A percentile compares a stretch with the other conserved stretches of the same genome.
phyloP scores from a whole-genome alignment of 2,329 filamentous ascomycete genomes.

The Pestalotiopsis sp. region DNA sequence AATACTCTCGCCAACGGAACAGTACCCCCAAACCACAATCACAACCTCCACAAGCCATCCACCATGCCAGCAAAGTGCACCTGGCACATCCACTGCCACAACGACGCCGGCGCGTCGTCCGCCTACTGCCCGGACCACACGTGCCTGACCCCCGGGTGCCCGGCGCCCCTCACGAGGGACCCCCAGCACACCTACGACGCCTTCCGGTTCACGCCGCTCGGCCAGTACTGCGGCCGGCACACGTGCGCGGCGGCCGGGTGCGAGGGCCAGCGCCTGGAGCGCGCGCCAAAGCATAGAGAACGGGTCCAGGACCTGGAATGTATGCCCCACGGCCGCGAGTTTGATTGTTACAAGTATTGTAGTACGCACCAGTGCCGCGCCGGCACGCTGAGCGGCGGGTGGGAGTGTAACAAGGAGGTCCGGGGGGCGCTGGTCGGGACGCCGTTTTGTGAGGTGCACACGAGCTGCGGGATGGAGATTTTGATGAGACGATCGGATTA shows the following conservation, averaged over 20 bases:
- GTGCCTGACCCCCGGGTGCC: not conserved
- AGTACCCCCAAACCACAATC: not conserved
- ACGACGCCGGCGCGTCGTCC: not conserved
- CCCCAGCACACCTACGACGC: not conserved
- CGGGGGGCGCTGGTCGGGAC: not conserved
- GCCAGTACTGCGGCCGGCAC: conserved; percentile 1
- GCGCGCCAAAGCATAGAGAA: not conserved
- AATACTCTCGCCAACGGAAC: not conserved
- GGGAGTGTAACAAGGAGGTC: not conserved
- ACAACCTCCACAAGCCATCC: not conserved
- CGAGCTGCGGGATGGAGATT: no score
- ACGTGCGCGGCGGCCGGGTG: not conserved
- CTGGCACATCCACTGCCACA: not conserved
- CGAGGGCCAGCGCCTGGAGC: not conserved
- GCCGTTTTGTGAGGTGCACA: not conserved
- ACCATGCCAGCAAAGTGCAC: not conserved
- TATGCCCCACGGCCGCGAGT: not conserved
- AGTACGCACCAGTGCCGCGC: not conserved
- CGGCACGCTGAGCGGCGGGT: not conserved
- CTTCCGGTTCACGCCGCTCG: not conserved
- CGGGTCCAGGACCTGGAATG: not conserved
- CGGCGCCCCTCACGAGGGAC: not conserved
- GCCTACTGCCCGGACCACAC: not conserved
- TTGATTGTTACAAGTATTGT: not conserved
- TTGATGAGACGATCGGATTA: no score